Evolutionary conservation across 495 filamentous ascomycete species (phyloP).

Genomic region (Cryomyces minteri): DNA sequence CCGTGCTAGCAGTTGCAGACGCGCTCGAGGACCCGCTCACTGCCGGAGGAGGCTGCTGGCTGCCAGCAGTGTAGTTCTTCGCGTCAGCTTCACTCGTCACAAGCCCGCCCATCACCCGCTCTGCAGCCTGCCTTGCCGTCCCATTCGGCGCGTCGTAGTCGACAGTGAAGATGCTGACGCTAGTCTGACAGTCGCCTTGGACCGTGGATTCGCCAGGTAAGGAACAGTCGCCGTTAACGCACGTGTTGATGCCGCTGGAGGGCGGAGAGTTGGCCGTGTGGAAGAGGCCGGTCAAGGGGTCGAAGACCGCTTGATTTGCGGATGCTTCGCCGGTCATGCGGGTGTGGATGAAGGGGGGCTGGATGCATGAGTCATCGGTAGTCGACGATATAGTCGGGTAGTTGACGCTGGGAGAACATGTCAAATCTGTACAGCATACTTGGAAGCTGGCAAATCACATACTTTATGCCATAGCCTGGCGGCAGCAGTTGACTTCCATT

Average conservation of each 20-base stretch:
- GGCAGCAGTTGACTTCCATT: no score
- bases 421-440: constrained; percentile 17
- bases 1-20: no score
- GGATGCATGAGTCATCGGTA: constrained; percentile 5
- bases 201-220: constrained; percentile 18
- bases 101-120: no score
- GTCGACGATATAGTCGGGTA: constrained; percentile 4
- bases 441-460: no score
- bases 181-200: constrained; percentile 9
- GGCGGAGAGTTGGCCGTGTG: constrained; percentile 4
- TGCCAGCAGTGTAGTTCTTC: no score
- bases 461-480: no score
- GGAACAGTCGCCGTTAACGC: constrained; percentile 19
- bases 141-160: constrained; percentile 18
- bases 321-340: constrained; percentile 14
- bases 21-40: no score
- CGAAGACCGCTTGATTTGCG: constrained; percentile 12
- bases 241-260: neutral
- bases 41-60: no score
- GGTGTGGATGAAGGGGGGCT: constrained; percentile 20
- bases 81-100: no score
- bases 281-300: constrained; percentile 19
- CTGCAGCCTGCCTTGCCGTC: neutral
- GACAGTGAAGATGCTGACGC: constrained; percentile 21
- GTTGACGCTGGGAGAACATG: constrained; percentile 15